Percentiles rank a stretch among this genome's conserved stretches.
These are phyloP conservation scores for Pseudogymnoascus sp. DNA, from an alignment of 2,329 filamentous ascomycete genomes.

Conservation along the genomic window DNA sequence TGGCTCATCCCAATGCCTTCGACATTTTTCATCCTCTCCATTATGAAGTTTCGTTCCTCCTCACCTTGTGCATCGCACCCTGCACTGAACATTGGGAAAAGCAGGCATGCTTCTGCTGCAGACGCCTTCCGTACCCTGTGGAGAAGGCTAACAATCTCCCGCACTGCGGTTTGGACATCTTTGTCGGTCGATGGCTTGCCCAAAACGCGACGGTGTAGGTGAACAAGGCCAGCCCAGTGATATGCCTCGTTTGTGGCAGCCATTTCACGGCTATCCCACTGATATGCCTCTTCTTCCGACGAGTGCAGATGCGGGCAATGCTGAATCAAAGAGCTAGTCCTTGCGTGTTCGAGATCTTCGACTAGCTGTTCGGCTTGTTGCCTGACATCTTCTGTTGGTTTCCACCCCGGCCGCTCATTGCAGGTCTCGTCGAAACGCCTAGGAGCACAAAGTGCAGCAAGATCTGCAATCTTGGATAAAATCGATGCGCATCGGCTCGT, in stretches of 20 bases:
- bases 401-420: slow-evolving; percentile 47
- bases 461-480: slow-evolving; percentile 61
- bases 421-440: slow-evolving; percentile 49
- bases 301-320: slow-evolving; percentile 37
- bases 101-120: slow-evolving; percentile 62
- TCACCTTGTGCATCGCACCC: slow-evolving; percentile 61
- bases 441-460: slow-evolving; percentile 60
- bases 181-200: slow-evolving; percentile 48
- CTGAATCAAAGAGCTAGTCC: slow-evolving; percentile 33
- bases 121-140: slow-evolving; percentile 55
- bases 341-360: slow-evolving; percentile 50
- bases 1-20: slow-evolving; percentile 72
- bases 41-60: slow-evolving; percentile 49
- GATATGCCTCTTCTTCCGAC: slow-evolving; percentile 39
- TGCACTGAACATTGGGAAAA: slow-evolving; percentile 78
- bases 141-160: slow-evolving; percentile 54
- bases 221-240: slow-evolving; percentile 69
- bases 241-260: slow-evolving; percentile 68
- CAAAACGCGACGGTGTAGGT: slow-evolving; percentile 66
- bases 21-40: slow-evolving; percentile 56
- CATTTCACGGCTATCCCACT: slow-evolving; percentile 55
- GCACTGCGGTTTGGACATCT: slow-evolving; percentile 55
- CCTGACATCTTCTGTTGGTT: slow-evolving; percentile 45
- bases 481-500: slow-evolving; percentile 63
- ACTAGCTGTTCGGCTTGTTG: slow-evolving; percentile 51